Evolutionary conservation across 768 basidiomycete species (phyloP).

Genomic region (Galerina marginata): DNA sequence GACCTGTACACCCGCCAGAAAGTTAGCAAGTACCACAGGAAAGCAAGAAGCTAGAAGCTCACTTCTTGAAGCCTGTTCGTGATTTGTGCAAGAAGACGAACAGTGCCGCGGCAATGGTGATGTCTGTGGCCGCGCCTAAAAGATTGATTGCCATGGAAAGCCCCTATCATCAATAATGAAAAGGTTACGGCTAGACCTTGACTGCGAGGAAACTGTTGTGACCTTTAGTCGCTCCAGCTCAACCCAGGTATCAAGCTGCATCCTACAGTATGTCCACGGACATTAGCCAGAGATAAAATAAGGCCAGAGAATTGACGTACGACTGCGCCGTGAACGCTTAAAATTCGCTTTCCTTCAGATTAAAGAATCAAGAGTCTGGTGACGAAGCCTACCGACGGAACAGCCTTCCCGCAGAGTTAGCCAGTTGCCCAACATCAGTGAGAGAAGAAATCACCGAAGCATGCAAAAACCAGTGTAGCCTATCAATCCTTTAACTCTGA

Average conservation of each 20-base stretch:
- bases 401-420: constrained; percentile 33
- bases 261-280: constrained; percentile 31
- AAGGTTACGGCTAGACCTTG: constrained; percentile 1
- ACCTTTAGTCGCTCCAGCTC: constrained; percentile 53
- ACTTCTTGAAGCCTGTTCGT: constrained; percentile 60
- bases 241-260: constrained; percentile 47
- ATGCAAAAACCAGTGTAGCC: constrained; percentile 50
- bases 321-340: constrained; percentile 54
- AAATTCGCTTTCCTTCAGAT: not conserved
- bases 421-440: not conserved
- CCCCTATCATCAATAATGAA: constrained; percentile 36
- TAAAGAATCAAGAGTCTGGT: constrained; percentile 2
- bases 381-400: constrained; percentile 43
- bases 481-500: constrained; percentile 19
- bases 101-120: constrained; percentile 53
- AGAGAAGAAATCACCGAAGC: constrained; percentile 47
- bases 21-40: not conserved
- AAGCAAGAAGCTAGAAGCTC: constrained; percentile 14
- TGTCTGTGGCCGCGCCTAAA: constrained; percentile 53
- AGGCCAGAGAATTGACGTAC: constrained; percentile 33
- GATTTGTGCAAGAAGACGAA: constrained; percentile 56
- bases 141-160: constrained; percentile 63
- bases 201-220: not conserved
- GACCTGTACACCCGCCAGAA: constrained; percentile 35
- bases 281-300: not conserved